Base-by-base conservation (phyloP, 1,284 basidiomycete genomes). In the Microbotryum intermedium region DNA sequence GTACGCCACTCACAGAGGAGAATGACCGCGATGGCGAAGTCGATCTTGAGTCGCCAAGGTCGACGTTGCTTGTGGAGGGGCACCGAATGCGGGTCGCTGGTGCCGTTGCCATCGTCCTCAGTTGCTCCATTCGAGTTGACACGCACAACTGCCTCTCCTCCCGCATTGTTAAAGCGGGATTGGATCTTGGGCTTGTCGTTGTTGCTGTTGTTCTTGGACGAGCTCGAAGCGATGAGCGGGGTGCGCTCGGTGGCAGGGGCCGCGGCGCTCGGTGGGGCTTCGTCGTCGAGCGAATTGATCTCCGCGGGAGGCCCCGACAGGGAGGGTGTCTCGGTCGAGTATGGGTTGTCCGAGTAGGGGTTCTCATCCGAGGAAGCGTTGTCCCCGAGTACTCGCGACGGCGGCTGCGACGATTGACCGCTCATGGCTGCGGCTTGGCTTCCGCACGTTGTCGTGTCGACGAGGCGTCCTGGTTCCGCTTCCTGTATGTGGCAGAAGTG, bases 21-120 rank as follows among this genome's bases (percentile, higher is more conserved):
- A 4, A 60, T n/a, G 30, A 53, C 39, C 1, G 58, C 60, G 42
- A 62, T 6, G 6, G 34, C 57, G 25, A 60, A 58, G 42, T 62
- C 60, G 51, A 67, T 57, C 49, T 56, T 49, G n/a, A 67, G 50
- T 6, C 21, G 25, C 56, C 57, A 57, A 9, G 66, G 66, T n/a
- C 58, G 34, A 18, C 49, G 49, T 7, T 44, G 50, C 10, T 7
- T 20, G n/a, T 29, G 10, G 16, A 28, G n/a, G 34, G 45, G 20
- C 8, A 50, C n/a, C 6, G 50, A 26, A 10, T 43, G 23, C 20
- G n/a, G 53, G 8, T 55, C 29, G 13, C 29, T 21, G 23, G 16
- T 25, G 5, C 25, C 42, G 7, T 39, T 53, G 2, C 30, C 42
- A 3, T 39, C 34, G 34, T 39, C 34, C 34, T 39, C 34, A 16